Percentiles rank a stretch among this genome's conserved stretches.
These are phyloP conservation scores for Geotrichum reessii DNA, from an alignment of 1,139 yeast species.

Conservation along the genomic window DNA sequence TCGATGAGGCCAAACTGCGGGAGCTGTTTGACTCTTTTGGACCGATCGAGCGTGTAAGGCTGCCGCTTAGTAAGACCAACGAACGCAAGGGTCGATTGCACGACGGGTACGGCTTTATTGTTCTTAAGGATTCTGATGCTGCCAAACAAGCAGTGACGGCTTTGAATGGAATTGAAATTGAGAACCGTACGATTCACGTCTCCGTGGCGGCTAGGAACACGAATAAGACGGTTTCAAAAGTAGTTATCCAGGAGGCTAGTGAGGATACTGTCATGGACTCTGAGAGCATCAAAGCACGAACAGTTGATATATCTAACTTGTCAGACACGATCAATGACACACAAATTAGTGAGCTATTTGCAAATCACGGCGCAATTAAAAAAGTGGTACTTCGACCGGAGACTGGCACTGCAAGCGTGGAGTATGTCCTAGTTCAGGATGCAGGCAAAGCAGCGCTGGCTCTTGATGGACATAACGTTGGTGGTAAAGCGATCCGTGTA, in stretches of 20 bases:
- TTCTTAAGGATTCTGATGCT: slow-evolving; percentile 25
- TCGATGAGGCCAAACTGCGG: slow-evolving; percentile 27
- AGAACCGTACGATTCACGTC: slow-evolving; percentile 25
- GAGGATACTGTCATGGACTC: slow-evolving; percentile 1
- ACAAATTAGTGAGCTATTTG: slow-evolving; percentile 34
- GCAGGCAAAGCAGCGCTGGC: slow-evolving; percentile 56
- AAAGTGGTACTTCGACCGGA: slow-evolving; percentile 47
- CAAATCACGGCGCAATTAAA: slow-evolving; percentile 46
- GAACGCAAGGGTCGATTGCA: slow-evolving; percentile 26
- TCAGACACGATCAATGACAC: slow-evolving; percentile 29
- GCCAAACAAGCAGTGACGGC: slow-evolving; percentile 28
- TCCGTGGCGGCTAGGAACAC: slow-evolving; percentile 19
- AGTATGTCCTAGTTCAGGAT: slow-evolving; percentile 42
- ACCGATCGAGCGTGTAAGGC: slow-evolving; percentile 39
- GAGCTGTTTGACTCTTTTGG: slow-evolving; percentile 43
- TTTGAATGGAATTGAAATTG: slow-evolving; percentile 23
- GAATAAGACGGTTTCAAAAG: slow-evolving; percentile 10
- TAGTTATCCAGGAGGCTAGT: slow-evolving; percentile 1
- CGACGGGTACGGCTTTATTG: slow-evolving; percentile 37
- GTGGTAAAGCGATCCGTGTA: slow-evolving; percentile 34
- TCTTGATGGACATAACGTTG: slow-evolving; percentile 43
- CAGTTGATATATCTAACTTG: slow-evolving; percentile 28
- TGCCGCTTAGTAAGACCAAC: slow-evolving; percentile 25
- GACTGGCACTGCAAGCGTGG: slow-evolving; percentile 49
- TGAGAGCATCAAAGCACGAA: slow-evolving; percentile 20